Evolutionary conservation across 1,139 yeast genomes (phyloP).

Genomic region (Lodderomyces margitis): DNA sequence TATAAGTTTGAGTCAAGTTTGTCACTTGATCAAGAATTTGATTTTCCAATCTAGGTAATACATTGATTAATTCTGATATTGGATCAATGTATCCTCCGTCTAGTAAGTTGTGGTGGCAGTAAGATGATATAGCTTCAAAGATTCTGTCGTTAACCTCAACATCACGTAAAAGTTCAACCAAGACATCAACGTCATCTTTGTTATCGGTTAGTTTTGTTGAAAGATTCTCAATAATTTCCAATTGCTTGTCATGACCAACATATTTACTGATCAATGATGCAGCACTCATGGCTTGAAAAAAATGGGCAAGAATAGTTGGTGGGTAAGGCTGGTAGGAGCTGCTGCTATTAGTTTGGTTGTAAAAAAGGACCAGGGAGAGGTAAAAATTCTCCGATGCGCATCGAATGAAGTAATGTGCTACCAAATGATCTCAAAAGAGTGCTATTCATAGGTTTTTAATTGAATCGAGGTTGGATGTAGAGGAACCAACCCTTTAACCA

Average conservation of each 20-base stretch:
- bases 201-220: constrained; percentile 18
- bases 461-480: too few species aligned
- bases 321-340: neutral
- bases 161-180: constrained; percentile 36
- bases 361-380: neutral
- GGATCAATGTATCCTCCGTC: constrained; percentile 11
- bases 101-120: neutral
- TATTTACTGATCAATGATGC: constrained; percentile 28
- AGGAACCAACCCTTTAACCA: too few species aligned
- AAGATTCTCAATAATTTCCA: constrained; percentile 24
- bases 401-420: neutral
- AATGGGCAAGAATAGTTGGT: neutral
- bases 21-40: constrained; percentile 18
- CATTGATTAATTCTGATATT: constrained; percentile 18
- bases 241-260: constrained; percentile 26
- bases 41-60: constrained; percentile 21
- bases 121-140: neutral
- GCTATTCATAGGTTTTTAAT: too few species aligned
- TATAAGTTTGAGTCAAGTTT: constrained; percentile 9
- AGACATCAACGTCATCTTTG: constrained; percentile 22
- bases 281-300: constrained; percentile 14
- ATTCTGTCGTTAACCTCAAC: constrained; percentile 18
- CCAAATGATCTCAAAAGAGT: too few species aligned
- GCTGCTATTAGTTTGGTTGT: neutral
- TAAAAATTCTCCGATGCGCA: neutral